A percentile compares a stretch with the other conserved stretches of the same genome.
phyloP scores from a whole-genome alignment of 1,284 basidiomycete species.

The Cystobasidium sp. region DNA sequence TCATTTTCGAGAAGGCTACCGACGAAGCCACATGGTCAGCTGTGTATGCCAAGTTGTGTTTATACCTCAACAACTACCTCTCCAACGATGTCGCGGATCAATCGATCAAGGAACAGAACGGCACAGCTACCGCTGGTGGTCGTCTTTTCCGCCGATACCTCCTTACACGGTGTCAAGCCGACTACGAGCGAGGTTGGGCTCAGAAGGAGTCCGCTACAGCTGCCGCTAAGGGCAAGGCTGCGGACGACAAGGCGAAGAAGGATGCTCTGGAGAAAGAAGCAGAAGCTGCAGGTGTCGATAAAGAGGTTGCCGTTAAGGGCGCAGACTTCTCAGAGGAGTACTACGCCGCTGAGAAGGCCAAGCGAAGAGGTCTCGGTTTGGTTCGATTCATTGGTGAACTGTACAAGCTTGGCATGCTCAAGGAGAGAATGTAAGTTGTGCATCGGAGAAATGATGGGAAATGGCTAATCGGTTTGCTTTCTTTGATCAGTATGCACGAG shows the following conservation, averaged over 20 bases:
- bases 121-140: constrained; percentile 77
- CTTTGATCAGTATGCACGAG: constrained; percentile 71
- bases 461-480: neutral
- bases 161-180: constrained; percentile 88
- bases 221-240: constrained; percentile 63
- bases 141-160: constrained; percentile 87
- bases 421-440: constrained; percentile 69
- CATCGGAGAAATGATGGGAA: neutral
- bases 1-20: constrained; percentile 96
- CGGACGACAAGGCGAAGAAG: constrained; percentile 63
- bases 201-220: constrained; percentile 62
- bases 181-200: constrained; percentile 84
- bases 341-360: constrained; percentile 94
- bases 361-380: constrained; percentile 93
- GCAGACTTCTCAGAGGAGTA: constrained; percentile 84
- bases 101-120: constrained; percentile 73
- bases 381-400: constrained; percentile 98
- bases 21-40: constrained; percentile 94
- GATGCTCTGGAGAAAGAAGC: constrained; percentile 60
- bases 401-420: constrained; percentile 94
- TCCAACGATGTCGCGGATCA: constrained; percentile 85
- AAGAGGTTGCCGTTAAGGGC: constrained; percentile 55
- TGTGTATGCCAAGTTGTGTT: constrained; percentile 94
- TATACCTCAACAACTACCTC: constrained; percentile 90
- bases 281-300: constrained; percentile 53